Evolutionary conservation across 2,329 filamentous ascomycete species (phyloP), one percentile per base, ranked within the genome.

Genomic region (Endothia cerciana): DNA sequence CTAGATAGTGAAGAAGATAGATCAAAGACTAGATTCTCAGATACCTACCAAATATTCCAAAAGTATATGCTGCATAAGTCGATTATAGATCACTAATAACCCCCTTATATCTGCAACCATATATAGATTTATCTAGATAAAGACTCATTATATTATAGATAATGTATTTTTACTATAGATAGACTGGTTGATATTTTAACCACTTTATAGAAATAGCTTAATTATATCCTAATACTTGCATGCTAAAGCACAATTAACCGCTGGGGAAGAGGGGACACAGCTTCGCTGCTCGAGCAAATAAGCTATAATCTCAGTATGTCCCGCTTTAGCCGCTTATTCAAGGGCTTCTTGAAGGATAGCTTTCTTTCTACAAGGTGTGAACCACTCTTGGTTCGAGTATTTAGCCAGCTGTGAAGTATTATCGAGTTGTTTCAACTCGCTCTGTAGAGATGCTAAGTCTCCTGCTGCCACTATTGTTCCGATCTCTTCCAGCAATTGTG

Each of bases 251-350:
- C 36, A 19, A 17, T 17, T 17, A 13, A 40, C 55, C 33, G 55
- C 55, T 17, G 4, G 30, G 55, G 55, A 58, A 40, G 33, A 38
- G 36, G 55, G 55, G 33, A n/a, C 36, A 25, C 55, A 58, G 55
- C 22, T 22, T 38, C n/a, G 55, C 55, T 58, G 36, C 55, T 58
- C 19, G 11, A 58, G 55, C 30, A 58, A 33, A 58, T 41, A 41
- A 33, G 55, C 55, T 17, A 41, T 33, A 25, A 58, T n/a, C 10
- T 40, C 30, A 15, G 41, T 4, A 58, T 58, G 56, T 8, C 56
- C 56, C 56, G 38, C 56, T 17, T 28, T 28, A n/a, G 55, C 28
- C 15, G 56, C 56, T 59, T 10, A 22, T 11, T n/a, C n/a, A 25
- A 38, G 11, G 53, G 30, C 33, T 17, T 11, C 11, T 40, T 40